A percentile compares a stretch with the other conserved stretches of the same genome.
Evolutionary conservation across 2,329 filamentous ascomycete species (phyloP).

Genomic region (Colletotrichum cuscutae): DNA sequence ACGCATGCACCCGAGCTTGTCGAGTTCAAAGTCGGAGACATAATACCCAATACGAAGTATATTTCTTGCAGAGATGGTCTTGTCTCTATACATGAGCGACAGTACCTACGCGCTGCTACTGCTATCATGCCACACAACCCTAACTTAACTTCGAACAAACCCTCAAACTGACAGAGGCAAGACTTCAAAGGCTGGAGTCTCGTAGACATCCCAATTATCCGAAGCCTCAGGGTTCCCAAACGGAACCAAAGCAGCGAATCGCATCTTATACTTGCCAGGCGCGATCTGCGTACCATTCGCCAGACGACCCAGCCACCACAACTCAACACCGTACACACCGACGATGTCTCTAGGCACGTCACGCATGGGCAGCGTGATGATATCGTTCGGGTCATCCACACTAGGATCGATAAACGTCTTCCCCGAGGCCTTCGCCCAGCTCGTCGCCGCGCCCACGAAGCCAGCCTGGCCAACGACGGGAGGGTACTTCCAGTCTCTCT

Average conservation of each 20-base stretch:
- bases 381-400: constrained; percentile 49
- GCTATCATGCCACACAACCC: too few species aligned
- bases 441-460: constrained; percentile 56
- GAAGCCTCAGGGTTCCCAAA: constrained; percentile 26
- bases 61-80: not conserved
- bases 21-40: not conserved
- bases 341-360: constrained; percentile 45
- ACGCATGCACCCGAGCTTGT: not conserved
- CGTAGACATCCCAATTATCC: constrained; percentile 30
- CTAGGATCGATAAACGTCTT: constrained; percentile 48
- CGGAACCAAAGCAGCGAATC: constrained; percentile 26
- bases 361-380: constrained; percentile 49
- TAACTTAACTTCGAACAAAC: not conserved
- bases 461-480: constrained; percentile 48
- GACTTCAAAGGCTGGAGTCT: constrained; percentile 41
- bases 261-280: constrained; percentile 50
- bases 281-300: constrained; percentile 52
- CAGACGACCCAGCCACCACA: constrained; percentile 55
- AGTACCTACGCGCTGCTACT: too few species aligned
- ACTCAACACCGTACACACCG: constrained; percentile 37
- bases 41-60: constrained; percentile 10
- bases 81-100: not conserved
- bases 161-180: not conserved
- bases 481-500: constrained; percentile 54
- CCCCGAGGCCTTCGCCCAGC: constrained; percentile 47